Percentiles rank a stretch among this genome's conserved stretches.
These are phyloP conservation scores for Fusarium graminum DNA, from an alignment of 2,329 filamentous ascomycete genomes.

Conservation along the genomic window DNA sequence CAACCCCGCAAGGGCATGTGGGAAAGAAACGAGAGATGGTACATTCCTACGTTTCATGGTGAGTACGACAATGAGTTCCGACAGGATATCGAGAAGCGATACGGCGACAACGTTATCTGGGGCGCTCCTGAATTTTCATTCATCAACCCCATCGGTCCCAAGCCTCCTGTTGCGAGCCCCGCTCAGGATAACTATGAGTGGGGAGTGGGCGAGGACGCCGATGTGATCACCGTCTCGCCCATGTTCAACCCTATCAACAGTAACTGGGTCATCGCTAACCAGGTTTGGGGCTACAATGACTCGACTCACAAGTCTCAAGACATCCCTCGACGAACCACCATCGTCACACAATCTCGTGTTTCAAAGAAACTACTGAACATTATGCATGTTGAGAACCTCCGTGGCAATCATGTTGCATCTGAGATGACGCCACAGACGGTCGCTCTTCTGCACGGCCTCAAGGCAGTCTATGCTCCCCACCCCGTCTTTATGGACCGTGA, in stretches of 20 bases:
- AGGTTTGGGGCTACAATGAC: constrained; percentile 75
- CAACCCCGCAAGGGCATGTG: constrained; percentile 80
- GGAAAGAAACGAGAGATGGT: constrained; percentile 80
- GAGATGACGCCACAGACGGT: constrained; percentile 84
- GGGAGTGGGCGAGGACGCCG: constrained; percentile 82
- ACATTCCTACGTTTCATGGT: constrained; percentile 77
- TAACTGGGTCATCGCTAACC: constrained; percentile 77
- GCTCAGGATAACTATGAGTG: constrained; percentile 77
- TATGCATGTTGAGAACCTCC: constrained; percentile 82
- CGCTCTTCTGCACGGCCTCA: constrained; percentile 81
- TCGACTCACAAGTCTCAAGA: constrained; percentile 63
- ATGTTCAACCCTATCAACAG: constrained; percentile 81
- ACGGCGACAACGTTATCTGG: constrained; percentile 73
- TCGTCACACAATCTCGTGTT: constrained; percentile 80
- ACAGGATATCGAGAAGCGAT: constrained; percentile 67
- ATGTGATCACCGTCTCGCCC: constrained; percentile 80
- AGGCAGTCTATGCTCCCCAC: constrained; percentile 82
- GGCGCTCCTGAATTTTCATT: constrained; percentile 71
- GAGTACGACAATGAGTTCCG: constrained; percentile 77
- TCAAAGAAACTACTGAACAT: constrained; percentile 78
- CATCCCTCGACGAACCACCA: constrained; percentile 79
- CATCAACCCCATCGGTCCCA: constrained; percentile 72
- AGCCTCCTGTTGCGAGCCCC: constrained; percentile 69
- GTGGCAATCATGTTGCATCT: constrained; percentile 80
- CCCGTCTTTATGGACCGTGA: constrained; percentile 83